phyloP scores from a whole-genome alignment of 2,329 filamentous ascomycete species.

The Sporothrix inflata region DNA sequence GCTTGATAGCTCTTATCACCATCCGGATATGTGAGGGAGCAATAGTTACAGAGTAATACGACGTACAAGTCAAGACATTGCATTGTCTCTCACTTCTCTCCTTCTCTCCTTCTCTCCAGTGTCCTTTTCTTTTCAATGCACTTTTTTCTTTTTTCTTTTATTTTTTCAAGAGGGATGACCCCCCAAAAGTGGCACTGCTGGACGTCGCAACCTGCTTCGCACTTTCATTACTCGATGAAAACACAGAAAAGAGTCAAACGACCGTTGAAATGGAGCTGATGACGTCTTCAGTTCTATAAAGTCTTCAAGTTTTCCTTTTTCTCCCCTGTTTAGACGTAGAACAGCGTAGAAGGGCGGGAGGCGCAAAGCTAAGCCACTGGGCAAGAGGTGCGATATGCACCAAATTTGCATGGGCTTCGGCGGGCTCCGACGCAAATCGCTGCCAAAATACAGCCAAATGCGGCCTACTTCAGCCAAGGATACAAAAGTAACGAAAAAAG shows the following conservation, averaged over 20 bases:
- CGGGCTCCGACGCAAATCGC: conserved; percentile 4
- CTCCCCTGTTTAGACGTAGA: neutral
- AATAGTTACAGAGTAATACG: too few species aligned
- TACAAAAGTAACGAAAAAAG: neutral
- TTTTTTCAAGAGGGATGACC: neutral
- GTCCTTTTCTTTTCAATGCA: neutral
- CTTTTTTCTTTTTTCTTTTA: neutral
- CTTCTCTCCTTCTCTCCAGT: too few species aligned
- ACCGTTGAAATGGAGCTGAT: neutral
- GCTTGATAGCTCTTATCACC: conserved; percentile 1
- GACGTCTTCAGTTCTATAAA: neutral
- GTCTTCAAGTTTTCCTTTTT: neutral
- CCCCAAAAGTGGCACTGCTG: neutral
- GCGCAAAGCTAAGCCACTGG: neutral
- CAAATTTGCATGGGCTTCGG: neutral
- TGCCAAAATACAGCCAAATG: neutral
- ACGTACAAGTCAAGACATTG: too few species aligned
- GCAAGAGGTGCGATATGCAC: neutral
- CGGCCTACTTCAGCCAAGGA: neutral
- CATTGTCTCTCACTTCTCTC: too few species aligned
- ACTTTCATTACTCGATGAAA: neutral
- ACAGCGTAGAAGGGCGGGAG: conserved; percentile 4
- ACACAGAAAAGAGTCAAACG: neutral
- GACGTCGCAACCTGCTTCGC: neutral
- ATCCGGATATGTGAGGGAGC: neutral